phyloP scores from a whole-genome alignment of 805 yeast genomes.

The Myxozyma nipponensis region DNA sequence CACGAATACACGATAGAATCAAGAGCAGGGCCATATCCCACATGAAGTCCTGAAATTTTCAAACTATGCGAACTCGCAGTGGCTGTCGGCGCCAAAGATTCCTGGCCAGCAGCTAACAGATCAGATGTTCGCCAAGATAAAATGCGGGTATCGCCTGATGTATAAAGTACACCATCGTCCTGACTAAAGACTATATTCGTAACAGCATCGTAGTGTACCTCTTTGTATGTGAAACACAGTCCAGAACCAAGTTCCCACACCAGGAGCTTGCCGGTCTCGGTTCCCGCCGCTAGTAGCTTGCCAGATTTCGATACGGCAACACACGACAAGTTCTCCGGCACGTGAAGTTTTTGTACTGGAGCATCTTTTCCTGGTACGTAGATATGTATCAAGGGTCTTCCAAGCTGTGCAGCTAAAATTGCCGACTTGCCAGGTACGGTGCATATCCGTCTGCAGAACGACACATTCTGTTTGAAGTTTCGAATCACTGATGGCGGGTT shows the following conservation, averaged over 20 bases:
- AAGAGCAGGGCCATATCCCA: conserved; percentile 50
- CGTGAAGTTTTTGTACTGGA: conserved; percentile 56
- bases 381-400: conserved; percentile 13
- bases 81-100: conserved; percentile 30
- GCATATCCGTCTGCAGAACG: conserved; percentile 6
- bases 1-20: conserved; percentile 65
- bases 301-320: conserved; percentile 45
- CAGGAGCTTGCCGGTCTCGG: conserved; percentile 70
- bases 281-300: conserved; percentile 60
- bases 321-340: conserved; percentile 73
- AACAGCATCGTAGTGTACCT: conserved; percentile 79
- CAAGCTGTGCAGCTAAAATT: conserved; percentile 13
- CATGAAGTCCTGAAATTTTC: conserved; percentile 47
- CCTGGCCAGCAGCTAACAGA: conserved; percentile 44
- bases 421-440: neutral
- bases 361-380: conserved; percentile 15
- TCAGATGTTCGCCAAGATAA: conserved; percentile 70
- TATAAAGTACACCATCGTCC: conserved; percentile 63
- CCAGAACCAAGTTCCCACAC: conserved; percentile 87
- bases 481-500: neutral
- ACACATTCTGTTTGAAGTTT: conserved; percentile 16
- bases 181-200: conserved; percentile 54
- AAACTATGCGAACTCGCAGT: conserved; percentile 41
- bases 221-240: conserved; percentile 61
- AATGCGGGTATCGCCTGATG: conserved; percentile 83